Conservation (phyloP, 2,329 filamentous ascomycete genomes). For the Aureobasidium melanogenum region DNA sequence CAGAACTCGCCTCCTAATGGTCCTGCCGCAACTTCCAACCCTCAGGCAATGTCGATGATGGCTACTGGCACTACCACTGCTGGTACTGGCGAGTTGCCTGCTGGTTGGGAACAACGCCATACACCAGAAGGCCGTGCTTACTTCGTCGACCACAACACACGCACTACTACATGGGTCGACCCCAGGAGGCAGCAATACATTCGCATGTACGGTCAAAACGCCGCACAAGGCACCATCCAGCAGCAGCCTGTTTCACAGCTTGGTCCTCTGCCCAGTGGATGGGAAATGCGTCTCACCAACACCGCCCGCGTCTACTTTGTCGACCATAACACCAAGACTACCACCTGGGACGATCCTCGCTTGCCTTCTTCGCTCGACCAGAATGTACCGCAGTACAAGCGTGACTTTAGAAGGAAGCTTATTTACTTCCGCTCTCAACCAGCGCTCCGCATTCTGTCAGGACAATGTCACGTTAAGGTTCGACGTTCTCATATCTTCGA, state of each 20-base stretch:
- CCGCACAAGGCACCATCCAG: constrained; percentile 68
- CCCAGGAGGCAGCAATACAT: constrained; percentile 97
- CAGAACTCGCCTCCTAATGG: constrained; percentile 30
- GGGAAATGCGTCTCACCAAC: constrained; percentile 99
- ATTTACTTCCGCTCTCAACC: constrained; percentile 99
- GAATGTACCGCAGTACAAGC: constrained; percentile 98
- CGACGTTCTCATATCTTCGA: constrained; percentile 95
- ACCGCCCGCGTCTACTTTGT: constrained; percentile 98
- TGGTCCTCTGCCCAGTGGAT: constrained; percentile 88
- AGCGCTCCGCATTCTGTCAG: constrained; percentile 86
- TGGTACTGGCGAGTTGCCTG: constrained; percentile 86
- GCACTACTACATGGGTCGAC: constrained; percentile 97
- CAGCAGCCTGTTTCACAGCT: constrained; percentile 96
- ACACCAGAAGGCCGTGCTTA: constrained; percentile 93
- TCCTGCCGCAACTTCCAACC: constrained; percentile 26
- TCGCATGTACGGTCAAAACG: constrained; percentile 91
- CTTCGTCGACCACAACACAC: constrained; percentile 97
- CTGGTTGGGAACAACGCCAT: constrained; percentile 92
- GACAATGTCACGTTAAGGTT: constrained; percentile 97
- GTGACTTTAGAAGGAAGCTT: constrained; percentile 93
- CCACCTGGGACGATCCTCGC: constrained; percentile 95
- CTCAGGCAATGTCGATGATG: constrained; percentile 72
- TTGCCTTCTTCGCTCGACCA: constrained; percentile 93
- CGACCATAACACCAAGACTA: constrained; percentile 99
- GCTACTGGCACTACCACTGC: constrained; percentile 90